A percentile compares a stretch with the other conserved stretches of the same genome.
These are phyloP conservation scores for Rhodotorula mucilaginosa DNA, from an alignment of 1,284 basidiomycete species.

Conservation along the genomic window DNA sequence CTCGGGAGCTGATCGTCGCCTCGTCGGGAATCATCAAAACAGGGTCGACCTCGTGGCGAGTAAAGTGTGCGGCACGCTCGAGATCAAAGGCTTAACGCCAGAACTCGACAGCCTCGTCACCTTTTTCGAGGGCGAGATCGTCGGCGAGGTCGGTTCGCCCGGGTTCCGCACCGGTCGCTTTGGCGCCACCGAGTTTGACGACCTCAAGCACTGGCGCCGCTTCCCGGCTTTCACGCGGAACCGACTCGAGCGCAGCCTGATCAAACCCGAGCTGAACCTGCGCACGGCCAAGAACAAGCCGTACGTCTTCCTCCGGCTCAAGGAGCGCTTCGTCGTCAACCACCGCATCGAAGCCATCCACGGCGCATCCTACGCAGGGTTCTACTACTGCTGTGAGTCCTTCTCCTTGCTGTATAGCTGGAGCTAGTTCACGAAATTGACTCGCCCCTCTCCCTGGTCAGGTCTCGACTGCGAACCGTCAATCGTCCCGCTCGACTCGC, in stretches of 20 bases:
- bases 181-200: conserved; percentile 81
- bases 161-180: conserved; percentile 80
- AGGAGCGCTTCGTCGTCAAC: conserved; percentile 91
- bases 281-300: conserved; percentile 28
- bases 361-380: conserved; percentile 88
- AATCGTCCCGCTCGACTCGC: not conserved
- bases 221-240: conserved; percentile 71
- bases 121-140: conserved; percentile 84
- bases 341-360: conserved; percentile 81
- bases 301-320: conserved; percentile 86
- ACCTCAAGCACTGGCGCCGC: conserved; percentile 84
- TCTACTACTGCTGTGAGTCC: conserved; percentile 65
- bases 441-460: not conserved
- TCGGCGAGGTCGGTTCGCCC: conserved; percentile 66
- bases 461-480: conserved; percentile 23
- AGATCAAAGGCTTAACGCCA: conserved; percentile 81
- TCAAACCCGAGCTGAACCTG: conserved; percentile 58
- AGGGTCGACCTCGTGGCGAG: conserved; percentile 72
- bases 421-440: not conserved
- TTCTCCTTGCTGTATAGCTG: not conserved
- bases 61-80: conserved; percentile 79
- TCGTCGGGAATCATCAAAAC: not conserved
- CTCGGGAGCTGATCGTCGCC: not conserved
- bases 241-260: conserved; percentile 64
- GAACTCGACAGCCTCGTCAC: conserved; percentile 87